Base-by-base conservation (phyloP, 768 basidiomycete genomes). In the Asterophora parasitica region DNA sequence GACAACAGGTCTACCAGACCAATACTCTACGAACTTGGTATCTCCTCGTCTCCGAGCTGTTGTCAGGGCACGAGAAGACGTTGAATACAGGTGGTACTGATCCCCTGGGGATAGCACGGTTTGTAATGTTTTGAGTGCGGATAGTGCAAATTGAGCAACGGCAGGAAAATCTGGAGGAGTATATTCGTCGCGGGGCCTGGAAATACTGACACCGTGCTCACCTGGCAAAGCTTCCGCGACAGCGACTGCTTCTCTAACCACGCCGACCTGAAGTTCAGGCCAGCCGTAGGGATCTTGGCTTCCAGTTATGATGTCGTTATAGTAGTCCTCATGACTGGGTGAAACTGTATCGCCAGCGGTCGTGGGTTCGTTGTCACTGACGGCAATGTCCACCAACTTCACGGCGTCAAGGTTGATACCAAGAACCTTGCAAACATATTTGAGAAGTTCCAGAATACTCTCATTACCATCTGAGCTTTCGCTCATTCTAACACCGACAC, bases 221-320 rank as follows among this genome's bases (percentile, higher is more conserved):
- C 93, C 92, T 48, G 95, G 92, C 17, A 99, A 69, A 11, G 91
- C 82, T 64, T 97, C 92, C 1, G 92, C 89, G 2, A 98, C 83
- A 0, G 88, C 84, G 16, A 97, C 83, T 0, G 92, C 91, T 62
- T 98, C 96, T 31, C 92, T 79, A 16, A 97, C 75, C n/a, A 94
- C 82, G 17, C 92, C 92, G 13, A 97, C 80, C 69, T 96, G 95
- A 33, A 99, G 71, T 62, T 93, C 91, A 2, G 93, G 86, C 95
- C 95, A 98, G 4, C 96, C 96, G 61, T 83, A 89, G 4, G 77
- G 65, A 52, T 82, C 80, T 19, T 65, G 70, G 26, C 68, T 62
- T 15, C 68, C 65, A 28, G 70, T 68, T 7, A 69, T 50, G 0
- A 68, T 65, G 44, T 77, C 75, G 39, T 74, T 71, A 46, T 75